Base-by-base conservation (phyloP, 2,329 filamentous ascomycete species). In the Colletotrichum lindemuthianum region DNA sequence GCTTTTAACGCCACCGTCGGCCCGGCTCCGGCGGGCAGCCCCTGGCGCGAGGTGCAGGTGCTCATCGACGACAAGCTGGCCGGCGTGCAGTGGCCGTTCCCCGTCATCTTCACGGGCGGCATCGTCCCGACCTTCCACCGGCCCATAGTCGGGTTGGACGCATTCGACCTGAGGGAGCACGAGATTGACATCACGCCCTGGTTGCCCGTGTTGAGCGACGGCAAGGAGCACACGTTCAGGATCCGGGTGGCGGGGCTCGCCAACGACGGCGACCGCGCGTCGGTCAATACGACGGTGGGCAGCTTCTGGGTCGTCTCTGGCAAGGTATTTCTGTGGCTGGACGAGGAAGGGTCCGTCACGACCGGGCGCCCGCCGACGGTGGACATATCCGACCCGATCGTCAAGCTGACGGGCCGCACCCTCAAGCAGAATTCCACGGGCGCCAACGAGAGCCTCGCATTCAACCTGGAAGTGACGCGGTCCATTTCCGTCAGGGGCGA, bases 131-230 rank as follows among this genome's bases (percentile, higher is more conserved):
- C 88, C 1, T 83, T 96, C 43, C 93, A 93, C 85, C 83, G 91
- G 7, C 92, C 92, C 0, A 84, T 96, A 58, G 92, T 92, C 3
- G 92, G 92, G 1, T 87, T 91, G 16, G 89, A 96, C 71, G 88
- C 91, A 0, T 96, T 93, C 73, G 92, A 96, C 72, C 80, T 96
- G 32, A 82, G 86, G 48, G 92, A 96, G 73, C 88, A 92, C 67
- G 90, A 96, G 73, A 92, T 96, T 67, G 92, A 96, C 71, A 88
- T 96, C 51, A 90, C 91, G 2, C 88, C 92, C 0, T 96, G 90
- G 81, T 79, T 96, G 3, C 87, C 90, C 0, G 63, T 90, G 1
- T 81, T 96, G 1, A 89, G 86, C 67, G 88, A 94, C 70, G 89
- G 88, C 0, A 69, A 79, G 2, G 69, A 81, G 7, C 91, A 95